Conservation (phyloP, 179 eudicot genomes). For the Heliamphora pulchella region DNA sequence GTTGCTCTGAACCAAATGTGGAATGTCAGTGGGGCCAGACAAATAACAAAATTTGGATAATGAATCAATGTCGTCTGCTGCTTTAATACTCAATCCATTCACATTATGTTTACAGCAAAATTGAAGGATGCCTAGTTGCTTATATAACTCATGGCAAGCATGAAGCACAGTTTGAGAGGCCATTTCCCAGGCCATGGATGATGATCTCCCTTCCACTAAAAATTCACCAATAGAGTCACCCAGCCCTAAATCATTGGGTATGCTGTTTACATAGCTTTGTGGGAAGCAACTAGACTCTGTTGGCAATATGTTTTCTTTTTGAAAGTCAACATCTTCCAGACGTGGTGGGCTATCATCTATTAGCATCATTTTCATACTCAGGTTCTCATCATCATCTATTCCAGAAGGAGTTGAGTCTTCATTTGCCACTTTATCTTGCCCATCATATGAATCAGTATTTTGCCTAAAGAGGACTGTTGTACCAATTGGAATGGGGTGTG, state of each 20-base stretch:
- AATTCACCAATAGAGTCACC: slow-evolving; percentile 64
- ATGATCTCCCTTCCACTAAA: slow-evolving; percentile 55
- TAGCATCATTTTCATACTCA: slow-evolving; percentile 42
- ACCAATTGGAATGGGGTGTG: slow-evolving; percentile 53
- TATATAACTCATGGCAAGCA: slow-evolving; percentile 45
- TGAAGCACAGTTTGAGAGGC: slow-evolving; percentile 41
- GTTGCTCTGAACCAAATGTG: slow-evolving; percentile 33
- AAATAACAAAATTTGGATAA: slow-evolving; percentile 52
- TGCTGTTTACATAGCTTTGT: slow-evolving; percentile 18
- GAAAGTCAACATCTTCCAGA: slow-evolving; percentile 37
- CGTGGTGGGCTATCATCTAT: slow-evolving; percentile 49
- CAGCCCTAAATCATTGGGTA: slow-evolving; percentile 21
- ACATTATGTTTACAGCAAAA: slow-evolving; percentile 59
- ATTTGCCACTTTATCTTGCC: slow-evolving; percentile 22
- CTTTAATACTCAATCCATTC: slow-evolving; percentile 22
- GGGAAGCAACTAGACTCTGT: slow-evolving; percentile 21
- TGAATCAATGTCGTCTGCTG: slow-evolving; percentile 30
- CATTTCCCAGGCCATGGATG: slow-evolving; percentile 53
- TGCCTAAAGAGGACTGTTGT: slow-evolving; percentile 53
- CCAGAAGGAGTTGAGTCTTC: slow-evolving; percentile 16
- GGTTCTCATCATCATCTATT: slow-evolving; percentile 38
- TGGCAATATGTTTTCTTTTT: slow-evolving; percentile 16
- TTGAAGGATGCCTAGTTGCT: slow-evolving; percentile 43
- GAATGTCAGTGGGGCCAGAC: slow-evolving; percentile 43
- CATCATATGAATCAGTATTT: slow-evolving; percentile 24